Base-by-base conservation (phyloP, 148 eudicot species). In the Vaccinium corymbosum region DNA sequence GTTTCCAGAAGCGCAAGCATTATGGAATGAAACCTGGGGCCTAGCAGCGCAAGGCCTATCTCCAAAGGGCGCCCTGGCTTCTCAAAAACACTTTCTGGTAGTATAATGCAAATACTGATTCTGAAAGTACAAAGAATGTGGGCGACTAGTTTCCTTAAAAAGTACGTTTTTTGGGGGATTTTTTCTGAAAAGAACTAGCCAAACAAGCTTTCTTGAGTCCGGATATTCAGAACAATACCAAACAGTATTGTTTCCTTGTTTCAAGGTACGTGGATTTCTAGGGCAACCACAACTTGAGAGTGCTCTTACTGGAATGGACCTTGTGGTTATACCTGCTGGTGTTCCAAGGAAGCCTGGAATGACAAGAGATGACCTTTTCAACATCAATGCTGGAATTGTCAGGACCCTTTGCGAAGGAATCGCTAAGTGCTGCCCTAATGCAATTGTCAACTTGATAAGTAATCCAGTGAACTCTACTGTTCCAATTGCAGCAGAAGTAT, bases 301-400 rank as follows among this genome's bases (percentile, higher is more conserved):
- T 79, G 98, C 99, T 25, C 91, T 97, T 35, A 88, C 88, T 32
- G 99, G 99, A 35, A 94, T 95, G 95, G 98, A 97, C 85, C 92
- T 97, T 59, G 92, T 97, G 62, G 88, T 97, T 80, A 94, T 97
- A 48, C 99, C 99, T 50, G 99, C 99, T 22, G 98, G 99, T 61
- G 95, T 95, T 73, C 99, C 99, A 29, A 93, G 98, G 84, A 97
- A 97, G 86, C 99, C 99, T 1, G 99, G 99, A 78, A 97, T 97
- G 99, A 97, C 99, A 9, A 89, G 99, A 73, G 99, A 97, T 82
- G 99, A 97, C 84, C 90, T 97, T 68, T 97, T 95, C 93, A 97
- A 97, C 17, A 97, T 97, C 82, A 97, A 97, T 89, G 99, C 99
- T 62, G 99, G 99, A 48, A 97, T 97, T 80, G 98, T 97, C 4